These are phyloP conservation scores for Colletotrichum cereale DNA, from an alignment of 2,329 filamentous ascomycete genomes.

Conservation along the genomic window DNA sequence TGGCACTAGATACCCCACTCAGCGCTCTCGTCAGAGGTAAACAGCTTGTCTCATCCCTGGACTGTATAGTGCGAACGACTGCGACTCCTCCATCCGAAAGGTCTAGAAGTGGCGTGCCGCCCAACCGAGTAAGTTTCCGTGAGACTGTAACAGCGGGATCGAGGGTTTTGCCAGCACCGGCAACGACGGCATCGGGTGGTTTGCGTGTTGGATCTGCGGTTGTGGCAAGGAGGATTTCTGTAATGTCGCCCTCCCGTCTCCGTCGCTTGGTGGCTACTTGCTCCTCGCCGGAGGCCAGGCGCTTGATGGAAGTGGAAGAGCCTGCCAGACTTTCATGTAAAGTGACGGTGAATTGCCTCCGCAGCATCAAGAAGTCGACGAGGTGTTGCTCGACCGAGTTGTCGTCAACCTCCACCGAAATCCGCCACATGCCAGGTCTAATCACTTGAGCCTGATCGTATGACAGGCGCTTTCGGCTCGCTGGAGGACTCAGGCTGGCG, in stretches of 20 bases:
- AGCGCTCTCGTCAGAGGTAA: neutral
- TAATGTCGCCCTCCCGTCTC: neutral
- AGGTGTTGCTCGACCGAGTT: neutral
- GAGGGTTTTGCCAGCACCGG: neutral
- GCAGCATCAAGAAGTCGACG: slow-evolving; percentile 6
- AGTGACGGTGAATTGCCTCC: slow-evolving; percentile 10
- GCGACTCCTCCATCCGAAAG: slow-evolving; percentile 5
- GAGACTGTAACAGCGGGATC: neutral
- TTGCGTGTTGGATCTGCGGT: neutral
- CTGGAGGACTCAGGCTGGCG: neutral
- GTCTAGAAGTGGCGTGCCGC: slow-evolving; percentile 5
- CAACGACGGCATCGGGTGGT: neutral
- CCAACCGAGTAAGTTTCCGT: neutral
- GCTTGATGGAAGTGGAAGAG: neutral
- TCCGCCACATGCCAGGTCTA: neutral
- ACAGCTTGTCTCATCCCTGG: slow-evolving; percentile 1
- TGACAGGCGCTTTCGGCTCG: neutral
- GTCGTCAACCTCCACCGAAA: neutral
- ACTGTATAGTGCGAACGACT: neutral
- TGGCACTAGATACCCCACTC: neutral
- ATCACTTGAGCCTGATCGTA: neutral
- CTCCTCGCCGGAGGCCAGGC: neutral
- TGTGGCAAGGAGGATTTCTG: slow-evolving; percentile 3
- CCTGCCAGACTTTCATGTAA: neutral
- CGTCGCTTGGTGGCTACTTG: neutral